Base-by-base conservation (phyloP, 495 filamentous ascomycete species). In the Penicillium crystallinum region DNA sequence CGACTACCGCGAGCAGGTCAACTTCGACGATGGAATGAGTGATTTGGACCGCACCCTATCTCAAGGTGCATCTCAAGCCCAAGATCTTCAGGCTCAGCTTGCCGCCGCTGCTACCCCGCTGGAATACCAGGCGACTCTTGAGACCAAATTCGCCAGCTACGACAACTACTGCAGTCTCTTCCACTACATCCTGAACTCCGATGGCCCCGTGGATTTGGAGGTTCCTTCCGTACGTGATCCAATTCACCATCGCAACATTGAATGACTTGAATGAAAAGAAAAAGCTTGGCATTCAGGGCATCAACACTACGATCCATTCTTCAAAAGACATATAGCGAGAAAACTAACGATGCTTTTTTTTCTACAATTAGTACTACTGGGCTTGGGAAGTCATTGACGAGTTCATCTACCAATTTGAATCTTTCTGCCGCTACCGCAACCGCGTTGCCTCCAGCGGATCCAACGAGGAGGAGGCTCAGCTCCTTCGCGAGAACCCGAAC, bases 351-450 rank as follows among this genome's bases (percentile, higher is more conserved):
- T 56, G 4, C 31, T 19, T 11, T 39, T 46, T 43, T 42, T 31
- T 49, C 37, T 29, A n/a, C n/a, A 4, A 47, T 71, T 72, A 98
- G 93, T 91, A 96, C 74, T 96, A 90, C 77, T 98, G 93, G 93
- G 95, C 93, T 15, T 98, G 95, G 93, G 93, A 98, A 74, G 95
- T 97, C 53, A 97, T 98, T 71, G 93, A 98, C 65, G 93, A 98
- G 67, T 98, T 98, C 76, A 97, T 98, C 74, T 98, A 98, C 79
- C 93, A 98, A 72, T 98, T 98, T 79, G 97, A 98, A 78, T 95
- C 90, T 33, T 98, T 97, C 78, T 97, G 90, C 70, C 86, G 89
- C 46, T 96, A 97, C 80, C 86, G 93, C 59, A 89, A 93, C 59
- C 84, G 90, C 31, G 82, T 97, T 53, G 93, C 93, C 52, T 82